Evolutionary conservation across 1,284 basidiomycete species (phyloP), one percentile per base, ranked within the genome.

Genomic region (Cryptococcus maquisensis): DNA sequence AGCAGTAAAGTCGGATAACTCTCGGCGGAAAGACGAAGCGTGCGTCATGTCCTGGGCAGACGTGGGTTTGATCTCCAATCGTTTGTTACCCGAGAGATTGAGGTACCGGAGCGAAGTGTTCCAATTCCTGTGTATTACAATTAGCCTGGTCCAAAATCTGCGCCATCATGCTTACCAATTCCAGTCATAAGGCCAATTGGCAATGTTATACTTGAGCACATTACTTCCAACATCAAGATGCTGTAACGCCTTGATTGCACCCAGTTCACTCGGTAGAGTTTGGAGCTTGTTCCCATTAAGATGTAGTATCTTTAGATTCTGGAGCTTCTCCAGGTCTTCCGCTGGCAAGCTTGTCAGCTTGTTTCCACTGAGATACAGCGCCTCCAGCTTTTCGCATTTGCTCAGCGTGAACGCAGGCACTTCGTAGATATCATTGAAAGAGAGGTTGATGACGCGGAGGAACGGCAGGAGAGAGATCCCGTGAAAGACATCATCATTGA

Each of bases 101-200:
- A 91, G 86, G 75, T 97, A 98, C 52, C 86, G 86, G 57, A 99
- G 81, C 62, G 89, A 88, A 59, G 86, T 85, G 73, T 98, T 98
- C 81, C 93, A 96, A 74, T 98, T 98, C 92, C 92, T 95, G 61
- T n/a, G 24, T 12, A 32, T 38, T 12, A 23, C 18, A 21, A 40
- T 51, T 45, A 53, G 49, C 36, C 16, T 4, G 15, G n/a, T 16
- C 13, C 47, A 36, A n/a, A 9, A 7, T 47, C 18, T 23, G 18
- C 3, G 20, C 23, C 32, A 41, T 9, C 3, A 24, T 23, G 77
- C 81, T 51, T 61, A 93, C 96, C 96, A 99, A 75, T 99, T 98
- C 95, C 95, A 98, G 77, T 99, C 96, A 76, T 95, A 99, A 69
- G 95, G 90, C 87, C 87, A 95, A 70, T 98, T 99, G 67, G 92